Conservation (phyloP, 495 filamentous ascomycete genomes). For the Xylaria telfairii region DNA sequence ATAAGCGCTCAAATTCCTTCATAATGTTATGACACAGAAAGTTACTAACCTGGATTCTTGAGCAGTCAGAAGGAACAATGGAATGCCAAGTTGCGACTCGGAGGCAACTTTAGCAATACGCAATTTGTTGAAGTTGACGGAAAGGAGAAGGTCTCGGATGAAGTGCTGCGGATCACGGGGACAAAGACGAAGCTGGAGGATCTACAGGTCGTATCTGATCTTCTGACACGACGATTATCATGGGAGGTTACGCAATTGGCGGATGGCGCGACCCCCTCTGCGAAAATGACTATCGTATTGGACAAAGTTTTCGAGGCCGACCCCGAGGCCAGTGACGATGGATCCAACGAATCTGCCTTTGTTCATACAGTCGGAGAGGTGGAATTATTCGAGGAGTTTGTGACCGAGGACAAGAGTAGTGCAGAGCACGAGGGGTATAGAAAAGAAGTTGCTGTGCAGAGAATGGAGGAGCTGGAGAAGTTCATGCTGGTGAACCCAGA, state of each 20-base stretch:
- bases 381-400: constrained; percentile 26
- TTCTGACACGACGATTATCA: constrained; percentile 18
- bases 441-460: constrained; percentile 21
- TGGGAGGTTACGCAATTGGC: constrained; percentile 26
- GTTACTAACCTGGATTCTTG: neutral
- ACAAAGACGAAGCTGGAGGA: constrained; percentile 24
- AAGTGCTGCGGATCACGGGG: constrained; percentile 25
- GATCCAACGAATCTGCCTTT: constrained; percentile 16
- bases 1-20: neutral
- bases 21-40: too few relatives aligned
- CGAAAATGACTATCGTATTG: constrained; percentile 30
- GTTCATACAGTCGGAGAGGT: constrained; percentile 28
- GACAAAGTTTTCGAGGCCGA: constrained; percentile 28
- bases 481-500: constrained; percentile 25
- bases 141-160: constrained; percentile 21
- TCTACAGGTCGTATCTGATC: constrained; percentile 26
- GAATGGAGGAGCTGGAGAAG: constrained; percentile 27
- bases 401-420: constrained; percentile 24
- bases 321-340: neutral
- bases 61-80: constrained; percentile 9
- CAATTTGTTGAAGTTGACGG: constrained; percentile 30
- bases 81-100: constrained; percentile 31
- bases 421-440: constrained; percentile 24
- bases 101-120: constrained; percentile 27
- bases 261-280: constrained; percentile 3